Percentiles rank a stretch among this genome's conserved stretches.
Evolutionary conservation across 2,329 filamentous ascomycete genomes (phyloP).

Genomic region (Aureobasidium sp.): DNA sequence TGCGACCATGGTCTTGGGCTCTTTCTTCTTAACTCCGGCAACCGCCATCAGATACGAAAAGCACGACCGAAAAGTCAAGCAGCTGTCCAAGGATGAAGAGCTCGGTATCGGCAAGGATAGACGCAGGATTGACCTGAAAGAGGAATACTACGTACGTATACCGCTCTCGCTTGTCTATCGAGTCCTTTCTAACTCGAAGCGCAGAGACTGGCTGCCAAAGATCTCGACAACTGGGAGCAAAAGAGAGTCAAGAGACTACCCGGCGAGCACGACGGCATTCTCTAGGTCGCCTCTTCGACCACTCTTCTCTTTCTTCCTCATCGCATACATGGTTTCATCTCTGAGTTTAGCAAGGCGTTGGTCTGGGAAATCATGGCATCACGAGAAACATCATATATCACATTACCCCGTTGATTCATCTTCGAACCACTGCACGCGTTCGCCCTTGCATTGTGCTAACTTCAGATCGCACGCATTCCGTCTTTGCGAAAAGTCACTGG

Average conservation of each 20-base stretch:
- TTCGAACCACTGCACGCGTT: background rate
- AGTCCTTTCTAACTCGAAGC: slow-evolving; percentile 6
- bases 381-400: background rate
- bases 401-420: background rate
- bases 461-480: background rate
- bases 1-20: slow-evolving; percentile 78
- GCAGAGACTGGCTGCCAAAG: slow-evolving; percentile 75
- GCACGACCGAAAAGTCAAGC: slow-evolving; percentile 80
- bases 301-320: background rate
- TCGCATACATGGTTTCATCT: background rate
- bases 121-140: slow-evolving; percentile 69
- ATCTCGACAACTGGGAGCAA: slow-evolving; percentile 94
- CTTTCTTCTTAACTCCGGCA: slow-evolving; percentile 89
- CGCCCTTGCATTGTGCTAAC: background rate
- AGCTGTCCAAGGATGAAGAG: slow-evolving; percentile 78
- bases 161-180: background rate
- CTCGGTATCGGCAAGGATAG: slow-evolving; percentile 66
- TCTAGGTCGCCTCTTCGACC: slow-evolving; percentile 38
- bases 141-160: slow-evolving; percentile 72
- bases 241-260: slow-evolving; percentile 83
- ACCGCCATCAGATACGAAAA: slow-evolving; percentile 91
- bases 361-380: background rate
- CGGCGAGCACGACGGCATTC: slow-evolving; percentile 79
- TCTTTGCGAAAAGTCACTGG: background rate
- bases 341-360: slow-evolving; percentile 8